Conservation (phyloP, 169 alveolate species). For the Perkinsus chesapeaki region DNA sequence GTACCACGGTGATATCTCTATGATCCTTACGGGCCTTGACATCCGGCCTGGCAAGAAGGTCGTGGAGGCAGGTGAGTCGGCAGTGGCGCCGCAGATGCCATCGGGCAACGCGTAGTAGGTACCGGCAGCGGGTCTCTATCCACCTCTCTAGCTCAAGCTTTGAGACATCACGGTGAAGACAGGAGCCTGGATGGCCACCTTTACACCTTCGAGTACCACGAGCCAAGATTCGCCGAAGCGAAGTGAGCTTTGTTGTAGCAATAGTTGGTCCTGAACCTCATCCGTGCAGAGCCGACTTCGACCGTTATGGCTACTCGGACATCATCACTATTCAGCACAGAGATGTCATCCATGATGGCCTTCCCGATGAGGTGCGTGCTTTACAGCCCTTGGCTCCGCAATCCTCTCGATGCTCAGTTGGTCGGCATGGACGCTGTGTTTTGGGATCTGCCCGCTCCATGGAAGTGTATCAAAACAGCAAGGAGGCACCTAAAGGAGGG, state of each 20-base stretch:
- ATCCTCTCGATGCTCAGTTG: not conserved
- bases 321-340: constrained; percentile 14
- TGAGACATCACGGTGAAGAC: not conserved
- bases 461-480: constrained; percentile 11
- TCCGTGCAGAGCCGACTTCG: constrained; percentile 5
- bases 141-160: constrained; percentile 6
- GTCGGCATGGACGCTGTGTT: constrained; percentile 13
- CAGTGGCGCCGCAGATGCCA: not conserved
- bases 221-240: constrained; percentile 14
- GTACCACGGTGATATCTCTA: constrained; percentile 20
- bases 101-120: not conserved
- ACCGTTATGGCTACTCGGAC: not conserved
- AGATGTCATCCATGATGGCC: constrained; percentile 19
- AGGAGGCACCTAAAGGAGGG: not conserved
- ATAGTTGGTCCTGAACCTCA: not conserved
- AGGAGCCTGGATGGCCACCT: constrained; percentile 13
- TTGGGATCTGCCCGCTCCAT: constrained; percentile 20
- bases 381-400: not conserved
- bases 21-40: constrained; percentile 8
- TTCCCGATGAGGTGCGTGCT: not conserved
- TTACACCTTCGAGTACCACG: constrained; percentile 27
- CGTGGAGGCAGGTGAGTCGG: constrained; percentile 11
- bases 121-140: constrained; percentile 21
- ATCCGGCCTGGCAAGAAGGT: constrained; percentile 18
- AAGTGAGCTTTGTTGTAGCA: not conserved